Percentiles rank a stretch among this genome's conserved stretches.
These are phyloP conservation scores for Rhizophagus sp. DNA, from an alignment of 192 early-diverging fungal genomes.

Conservation along the genomic window DNA sequence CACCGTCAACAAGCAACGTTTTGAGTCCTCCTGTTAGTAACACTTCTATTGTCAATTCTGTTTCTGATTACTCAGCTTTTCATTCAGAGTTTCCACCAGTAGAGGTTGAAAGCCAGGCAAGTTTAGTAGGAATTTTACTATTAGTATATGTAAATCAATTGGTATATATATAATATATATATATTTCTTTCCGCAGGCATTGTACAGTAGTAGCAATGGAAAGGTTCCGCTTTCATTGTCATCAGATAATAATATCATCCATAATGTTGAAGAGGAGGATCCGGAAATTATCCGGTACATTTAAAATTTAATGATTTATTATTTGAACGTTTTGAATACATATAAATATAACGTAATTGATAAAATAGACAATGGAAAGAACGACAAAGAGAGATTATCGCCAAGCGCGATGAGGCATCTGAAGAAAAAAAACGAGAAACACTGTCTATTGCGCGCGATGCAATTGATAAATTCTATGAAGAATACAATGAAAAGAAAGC, in stretches of 20 bases:
- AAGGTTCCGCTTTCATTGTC: not conserved
- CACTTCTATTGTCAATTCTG: constrained; percentile 17
- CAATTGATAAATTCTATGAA: constrained; percentile 78
- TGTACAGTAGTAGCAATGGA: not conserved
- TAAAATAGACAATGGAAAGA: constrained; percentile 61
- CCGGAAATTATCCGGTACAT: constrained; percentile 7
- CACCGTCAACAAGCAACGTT: constrained; percentile 4
- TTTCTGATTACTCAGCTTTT: constrained; percentile 20
- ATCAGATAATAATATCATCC: not conserved
- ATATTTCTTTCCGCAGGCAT: not conserved
- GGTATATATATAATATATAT: no score
- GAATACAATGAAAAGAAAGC: constrained; percentile 79
- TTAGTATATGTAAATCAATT: no score
- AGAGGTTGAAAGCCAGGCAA: not conserved
- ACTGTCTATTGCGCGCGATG: constrained; percentile 58
- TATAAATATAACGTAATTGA: not conserved
- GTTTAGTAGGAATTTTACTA: not conserved
- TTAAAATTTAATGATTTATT: not conserved
- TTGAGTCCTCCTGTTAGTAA: constrained; percentile 33
- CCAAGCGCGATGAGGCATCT: constrained; percentile 59
- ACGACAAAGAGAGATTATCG: constrained; percentile 58
- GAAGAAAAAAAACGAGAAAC: constrained; percentile 57
- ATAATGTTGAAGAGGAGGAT: not conserved
- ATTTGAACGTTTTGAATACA: not conserved
- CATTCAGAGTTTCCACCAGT: constrained; percentile 24